Percentiles rank a stretch among this genome's conserved stretches.
Evolutionary conservation across 371 early-diverging fungal species (phyloP).

Genomic region (Apophysomyces trapeziformis): DNA sequence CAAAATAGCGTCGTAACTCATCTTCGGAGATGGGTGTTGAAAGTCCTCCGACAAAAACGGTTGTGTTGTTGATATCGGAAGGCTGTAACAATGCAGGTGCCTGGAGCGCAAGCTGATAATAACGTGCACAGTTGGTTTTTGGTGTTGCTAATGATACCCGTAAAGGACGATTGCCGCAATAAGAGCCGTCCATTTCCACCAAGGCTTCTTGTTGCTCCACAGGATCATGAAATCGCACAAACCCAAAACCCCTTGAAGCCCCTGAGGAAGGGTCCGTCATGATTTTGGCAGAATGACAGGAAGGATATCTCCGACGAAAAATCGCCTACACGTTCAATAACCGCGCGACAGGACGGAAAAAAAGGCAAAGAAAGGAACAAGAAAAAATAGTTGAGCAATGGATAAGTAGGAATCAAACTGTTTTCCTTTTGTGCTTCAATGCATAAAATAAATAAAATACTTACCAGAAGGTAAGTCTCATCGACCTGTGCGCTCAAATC

Average conservation of each 20-base stretch:
- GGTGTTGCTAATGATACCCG: slow-evolving; percentile 88
- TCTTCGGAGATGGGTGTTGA: slow-evolving; percentile 76
- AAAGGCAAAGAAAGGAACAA: background rate
- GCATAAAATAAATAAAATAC: slow-evolving; percentile 3
- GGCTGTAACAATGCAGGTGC: slow-evolving; percentile 7
- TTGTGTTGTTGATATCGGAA: slow-evolving; percentile 63
- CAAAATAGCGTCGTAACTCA: slow-evolving; percentile 77
- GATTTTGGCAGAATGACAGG: slow-evolving; percentile 81
- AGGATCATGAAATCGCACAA: slow-evolving; percentile 80
- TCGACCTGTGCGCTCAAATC: slow-evolving; percentile 81
- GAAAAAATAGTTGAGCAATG: slow-evolving; percentile 43
- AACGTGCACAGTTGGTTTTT: slow-evolving; percentile 34
- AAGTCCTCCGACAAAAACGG: slow-evolving; percentile 93
- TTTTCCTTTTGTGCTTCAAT: background rate
- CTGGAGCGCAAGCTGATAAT: slow-evolving; percentile 2
- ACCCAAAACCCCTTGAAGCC: slow-evolving; percentile 80
- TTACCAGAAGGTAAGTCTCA: slow-evolving; percentile 75
- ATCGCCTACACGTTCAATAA: slow-evolving; percentile 30
- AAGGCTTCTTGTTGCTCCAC: slow-evolving; percentile 76
- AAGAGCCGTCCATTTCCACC: slow-evolving; percentile 79
- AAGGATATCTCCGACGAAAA: slow-evolving; percentile 68
- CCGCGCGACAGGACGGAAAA: background rate
- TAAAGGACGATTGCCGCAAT: slow-evolving; percentile 78
- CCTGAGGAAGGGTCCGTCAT: slow-evolving; percentile 80
- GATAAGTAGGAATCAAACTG: too few relatives aligned